Percentiles rank a stretch among this genome's conserved stretches.
Evolutionary conservation across 2,329 filamentous ascomycete genomes (phyloP).

Genomic region (Verticillium albo-atrum): DNA sequence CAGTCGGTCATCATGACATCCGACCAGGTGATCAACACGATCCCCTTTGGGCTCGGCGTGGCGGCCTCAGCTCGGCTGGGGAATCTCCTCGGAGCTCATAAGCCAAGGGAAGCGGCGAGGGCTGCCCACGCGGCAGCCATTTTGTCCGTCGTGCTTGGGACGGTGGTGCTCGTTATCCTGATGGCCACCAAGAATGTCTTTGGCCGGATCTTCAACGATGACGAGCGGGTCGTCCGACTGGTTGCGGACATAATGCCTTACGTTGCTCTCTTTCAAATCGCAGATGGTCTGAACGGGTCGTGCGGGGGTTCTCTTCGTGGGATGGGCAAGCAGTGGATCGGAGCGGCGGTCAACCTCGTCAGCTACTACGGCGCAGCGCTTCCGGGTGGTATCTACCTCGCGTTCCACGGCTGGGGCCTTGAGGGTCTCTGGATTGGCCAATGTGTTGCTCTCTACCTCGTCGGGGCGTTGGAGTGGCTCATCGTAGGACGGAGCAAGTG

Average conservation of each 20-base stretch:
- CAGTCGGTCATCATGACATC: constrained; percentile 89
- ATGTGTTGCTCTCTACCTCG: constrained; percentile 75
- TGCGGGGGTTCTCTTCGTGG: constrained; percentile 78
- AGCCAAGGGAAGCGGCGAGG: constrained; percentile 60
- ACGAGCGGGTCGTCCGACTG: constrained; percentile 64
- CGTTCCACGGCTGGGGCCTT: constrained; percentile 82
- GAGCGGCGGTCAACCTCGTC: constrained; percentile 74
- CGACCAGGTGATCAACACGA: constrained; percentile 79
- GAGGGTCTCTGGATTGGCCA: constrained; percentile 79
- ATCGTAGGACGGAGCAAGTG: constrained; percentile 76
- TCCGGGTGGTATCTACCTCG: constrained; percentile 77
- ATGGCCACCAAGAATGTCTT: constrained; percentile 70
- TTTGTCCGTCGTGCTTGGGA: constrained; percentile 66
- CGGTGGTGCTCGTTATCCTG: constrained; percentile 61
- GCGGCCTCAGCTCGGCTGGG: constrained; percentile 74
- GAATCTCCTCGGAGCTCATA: constrained; percentile 69
- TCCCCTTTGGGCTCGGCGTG: constrained; percentile 83
- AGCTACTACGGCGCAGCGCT: constrained; percentile 82
- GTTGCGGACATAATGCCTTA: constrained; percentile 78
- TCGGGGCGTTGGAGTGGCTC: constrained; percentile 72
- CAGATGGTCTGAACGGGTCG: constrained; percentile 79
- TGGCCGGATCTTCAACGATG: constrained; percentile 77
- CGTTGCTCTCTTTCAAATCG: constrained; percentile 86
- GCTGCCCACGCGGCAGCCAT: constrained; percentile 73
- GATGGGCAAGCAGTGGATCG: constrained; percentile 83